phyloP scores from a whole-genome alignment of 257 asterid species.

The Oldenlandia corymbosa region DNA sequence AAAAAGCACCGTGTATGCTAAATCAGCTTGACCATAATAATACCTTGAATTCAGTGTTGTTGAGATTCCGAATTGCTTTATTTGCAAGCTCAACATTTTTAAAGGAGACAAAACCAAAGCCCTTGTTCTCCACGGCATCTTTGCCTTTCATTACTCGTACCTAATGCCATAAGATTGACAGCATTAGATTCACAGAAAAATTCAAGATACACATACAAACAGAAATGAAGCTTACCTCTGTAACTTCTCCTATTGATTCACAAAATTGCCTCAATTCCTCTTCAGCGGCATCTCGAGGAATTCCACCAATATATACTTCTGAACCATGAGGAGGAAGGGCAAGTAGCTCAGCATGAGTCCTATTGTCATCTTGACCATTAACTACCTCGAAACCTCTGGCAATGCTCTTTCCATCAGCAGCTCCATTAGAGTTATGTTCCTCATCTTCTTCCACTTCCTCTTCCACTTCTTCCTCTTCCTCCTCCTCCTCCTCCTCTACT shows the following conservation, averaged over 20 bases:
- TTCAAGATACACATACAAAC: background rate
- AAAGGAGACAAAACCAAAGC: constrained; percentile 81
- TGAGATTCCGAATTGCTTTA: constrained; percentile 78
- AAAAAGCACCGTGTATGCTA: background rate
- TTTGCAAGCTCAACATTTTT: constrained; percentile 71
- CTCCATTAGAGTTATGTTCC: constrained; percentile 27
- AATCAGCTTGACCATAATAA: background rate
- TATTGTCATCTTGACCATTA: constrained; percentile 23
- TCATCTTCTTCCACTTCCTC: constrained; percentile 42
- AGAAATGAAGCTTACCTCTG: constrained; percentile 47
- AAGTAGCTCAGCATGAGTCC: constrained; percentile 65
- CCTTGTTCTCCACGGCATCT: constrained; percentile 73
- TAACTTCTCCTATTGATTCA: constrained; percentile 70
- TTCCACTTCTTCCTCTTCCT: constrained; percentile 39
- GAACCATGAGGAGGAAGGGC: constrained; percentile 91
- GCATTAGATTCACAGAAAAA: background rate
- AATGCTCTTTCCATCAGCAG: constrained; percentile 42
- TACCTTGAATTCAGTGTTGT: constrained; percentile 69
- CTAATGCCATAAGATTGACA: constrained; percentile 32
- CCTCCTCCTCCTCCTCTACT: constrained; percentile 46
- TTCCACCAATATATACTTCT: constrained; percentile 82
- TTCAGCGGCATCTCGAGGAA: constrained; percentile 55
- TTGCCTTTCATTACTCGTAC: constrained; percentile 90
- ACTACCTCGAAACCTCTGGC: constrained; percentile 15
- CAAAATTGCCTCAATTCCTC: constrained; percentile 64